Base-by-base conservation (phyloP, 495 filamentous ascomycete species). In the Lichina pygmaea region DNA sequence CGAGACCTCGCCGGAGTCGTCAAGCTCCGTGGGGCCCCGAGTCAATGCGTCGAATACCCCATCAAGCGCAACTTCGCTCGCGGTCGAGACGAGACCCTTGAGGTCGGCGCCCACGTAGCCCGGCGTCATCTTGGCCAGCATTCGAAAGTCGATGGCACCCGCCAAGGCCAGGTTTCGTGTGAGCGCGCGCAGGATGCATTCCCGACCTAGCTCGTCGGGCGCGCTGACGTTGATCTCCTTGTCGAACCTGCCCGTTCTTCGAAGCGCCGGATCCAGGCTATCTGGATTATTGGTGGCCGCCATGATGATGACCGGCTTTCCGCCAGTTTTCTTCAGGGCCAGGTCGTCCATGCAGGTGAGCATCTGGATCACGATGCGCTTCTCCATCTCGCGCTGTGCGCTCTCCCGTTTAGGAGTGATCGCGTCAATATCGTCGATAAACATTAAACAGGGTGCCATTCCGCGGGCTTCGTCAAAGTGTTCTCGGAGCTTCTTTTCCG, bases 71-170 rank as follows among this genome's bases (percentile, higher is more conserved):
- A 72, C 68, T 8, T 75, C 70, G 13, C 75, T 75, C 10, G 78
- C 78, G 7, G 76, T 75, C 32, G 76, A 70, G 42, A 91, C 83
- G 37, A 93, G 63, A 55, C 81, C 69, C 57, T 85, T 73, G 24
- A 95, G 65, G 65, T 97, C 89, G n/a, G 82, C 83, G 16, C 89
- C 89, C 8, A 97, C 89, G 50, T 91, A 97, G 3, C 89, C 89
- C 0, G 91, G 82, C 0, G 89, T 95, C 53, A 75, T 66, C 58
- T 86, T 92, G 8, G 89, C 86, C 8, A 95, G 64, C n/a, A 66
- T 61, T 44, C 66, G 66, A 52, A 85, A 84, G 52, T 93, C 69
- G 24, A 97, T 66, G 51, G 86, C 77, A 13, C 71, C 69, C 8
- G 70, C 66, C 24, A 93, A 54, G 2, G 64, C 66, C 53, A 78